Evolutionary conservation across 192 early-diverging fungal genomes (phyloP).

Genomic region (Gaertneriomyces semiglobifer): DNA sequence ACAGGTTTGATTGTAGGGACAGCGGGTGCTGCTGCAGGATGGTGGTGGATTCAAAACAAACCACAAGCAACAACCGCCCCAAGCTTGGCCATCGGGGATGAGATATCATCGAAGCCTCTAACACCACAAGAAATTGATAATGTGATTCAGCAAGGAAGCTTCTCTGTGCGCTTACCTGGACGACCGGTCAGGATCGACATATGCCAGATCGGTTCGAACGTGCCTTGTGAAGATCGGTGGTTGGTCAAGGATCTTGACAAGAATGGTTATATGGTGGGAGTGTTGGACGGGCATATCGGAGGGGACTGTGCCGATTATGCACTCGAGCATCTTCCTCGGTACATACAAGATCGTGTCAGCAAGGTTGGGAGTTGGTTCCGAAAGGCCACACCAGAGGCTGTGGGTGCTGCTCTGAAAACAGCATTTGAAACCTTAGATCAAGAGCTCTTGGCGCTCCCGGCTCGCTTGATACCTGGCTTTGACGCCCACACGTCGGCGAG

Average conservation of each 20-base stretch:
- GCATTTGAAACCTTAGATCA: neutral
- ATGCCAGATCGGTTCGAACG: neutral
- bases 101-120: no score
- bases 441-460: neutral
- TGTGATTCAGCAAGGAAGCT: no score
- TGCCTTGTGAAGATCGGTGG: conserved; percentile 1
- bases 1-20: no score
- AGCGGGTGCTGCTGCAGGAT: no score
- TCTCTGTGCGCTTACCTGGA: no score
- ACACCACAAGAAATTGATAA: no score
- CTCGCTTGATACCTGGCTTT: neutral
- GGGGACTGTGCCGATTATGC: neutral
- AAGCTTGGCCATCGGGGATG: no score
- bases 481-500: neutral
- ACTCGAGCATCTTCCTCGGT: neutral
- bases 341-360: neutral
- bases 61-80: no score
- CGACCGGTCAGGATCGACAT: neutral
- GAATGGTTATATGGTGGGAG: neutral
- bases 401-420: neutral
- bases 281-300: neutral
- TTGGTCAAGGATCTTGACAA: neutral
- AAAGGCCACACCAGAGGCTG: neutral
- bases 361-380: neutral
- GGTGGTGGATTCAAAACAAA: no score